These are phyloP conservation scores for Malbranchea cinnamomea DNA, from an alignment of 2,329 filamentous ascomycete genomes.

Conservation along the genomic window DNA sequence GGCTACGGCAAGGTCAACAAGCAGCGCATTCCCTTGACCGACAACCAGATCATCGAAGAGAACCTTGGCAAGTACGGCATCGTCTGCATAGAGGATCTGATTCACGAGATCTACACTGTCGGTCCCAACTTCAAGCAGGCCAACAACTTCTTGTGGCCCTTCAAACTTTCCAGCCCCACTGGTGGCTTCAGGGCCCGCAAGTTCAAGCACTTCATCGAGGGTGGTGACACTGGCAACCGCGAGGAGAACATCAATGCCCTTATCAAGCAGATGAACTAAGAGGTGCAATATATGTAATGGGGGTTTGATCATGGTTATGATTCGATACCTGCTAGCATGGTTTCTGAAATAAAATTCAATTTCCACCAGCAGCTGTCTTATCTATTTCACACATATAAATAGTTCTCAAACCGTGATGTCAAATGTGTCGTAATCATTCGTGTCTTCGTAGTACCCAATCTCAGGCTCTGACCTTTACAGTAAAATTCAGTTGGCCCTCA, in stretches of 20 bases:
- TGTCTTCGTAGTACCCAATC: no score
- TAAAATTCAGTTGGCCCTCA: no score
- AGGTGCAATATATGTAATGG: conserved; percentile 4
- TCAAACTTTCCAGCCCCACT: conserved; percentile 98
- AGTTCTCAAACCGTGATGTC: no score
- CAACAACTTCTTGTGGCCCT: conserved; percentile 98
- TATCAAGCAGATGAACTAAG: conserved; percentile 97
- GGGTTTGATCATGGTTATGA: neutral
- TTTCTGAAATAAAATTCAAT: conserved; percentile 4
- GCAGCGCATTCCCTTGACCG: conserved; percentile 89
- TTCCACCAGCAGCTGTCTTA: conserved; percentile 6
- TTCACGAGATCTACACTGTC: conserved; percentile 98
- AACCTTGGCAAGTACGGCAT: conserved; percentile 96
- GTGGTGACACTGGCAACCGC: conserved; percentile 95
- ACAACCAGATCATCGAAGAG: conserved; percentile 97
- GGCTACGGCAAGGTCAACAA: conserved; percentile 98
- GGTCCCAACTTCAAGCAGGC: conserved; percentile 99
- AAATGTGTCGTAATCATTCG: no score
- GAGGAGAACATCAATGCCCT: conserved; percentile 96
- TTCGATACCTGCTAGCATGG: conserved; percentile 1
- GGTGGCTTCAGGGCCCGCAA: conserved; percentile 93
- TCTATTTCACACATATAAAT: no score
- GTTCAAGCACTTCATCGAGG: conserved; percentile 98
- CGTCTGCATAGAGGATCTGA: conserved; percentile 97
- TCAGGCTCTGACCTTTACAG: no score